Base-by-base conservation (phyloP, 306 rosid species). In the Nissolia schottii region DNA sequence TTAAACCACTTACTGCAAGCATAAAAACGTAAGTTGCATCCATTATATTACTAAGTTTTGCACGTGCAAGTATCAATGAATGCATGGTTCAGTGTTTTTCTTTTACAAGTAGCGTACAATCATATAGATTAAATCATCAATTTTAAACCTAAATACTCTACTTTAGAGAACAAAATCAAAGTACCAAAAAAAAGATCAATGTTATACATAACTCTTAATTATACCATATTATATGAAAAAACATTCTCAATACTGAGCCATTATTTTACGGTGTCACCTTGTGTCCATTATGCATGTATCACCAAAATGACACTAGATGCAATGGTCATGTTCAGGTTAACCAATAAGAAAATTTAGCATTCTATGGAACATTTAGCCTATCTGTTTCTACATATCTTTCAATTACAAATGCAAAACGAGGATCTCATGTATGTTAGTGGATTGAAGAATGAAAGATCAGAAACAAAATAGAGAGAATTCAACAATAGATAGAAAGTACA, bases 311-410 rank as follows among this genome's bases (percentile, higher is more conserved):
- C 70, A 34, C 31, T 66, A 48, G 48, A 34, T 24, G 71, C 56
- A 34, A 55, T 1, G 20, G 40, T 9, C 65, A 69, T 24, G n/a
- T n/a, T n/a, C n/a, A n/a, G 58, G 50, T 67, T 45, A 60, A 60
- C 48, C 43, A 68, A 41, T 57, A 23, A 63, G 76, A 61, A 62
- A 29, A 12, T 13, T 62, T 58, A 6, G 45, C 35, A 48, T 61
- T 63, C 77, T 27, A 46, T 28, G 46, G 57, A 63, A 61, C 27
- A 74, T 31, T 69, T 53, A 67, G 20, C 51, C 22, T 50, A 54
- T 53, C 13, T 10, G 15, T 63, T 60, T 25, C 15, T 7, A 46
- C 48, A 31, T 45, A 32, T 70, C 66, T 51, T 38, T 20, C 31
- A 15, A 54, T 15, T 46, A 19, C 45, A 62, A 10, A 38, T 32